Base-by-base conservation (phyloP, 257 asterid species). In the Solanum ossicruentum region DNA sequence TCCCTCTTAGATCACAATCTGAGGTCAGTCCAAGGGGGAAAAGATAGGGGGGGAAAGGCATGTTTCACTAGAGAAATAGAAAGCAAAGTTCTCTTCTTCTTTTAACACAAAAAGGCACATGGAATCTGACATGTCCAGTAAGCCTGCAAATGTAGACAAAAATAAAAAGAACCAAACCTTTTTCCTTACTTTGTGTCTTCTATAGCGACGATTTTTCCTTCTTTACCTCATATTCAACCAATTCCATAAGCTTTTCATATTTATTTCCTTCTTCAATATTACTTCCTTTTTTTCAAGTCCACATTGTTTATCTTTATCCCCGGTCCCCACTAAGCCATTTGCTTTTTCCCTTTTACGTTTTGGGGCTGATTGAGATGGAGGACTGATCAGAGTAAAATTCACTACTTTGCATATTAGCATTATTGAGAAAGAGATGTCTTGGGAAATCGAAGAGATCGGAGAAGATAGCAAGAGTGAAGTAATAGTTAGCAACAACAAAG, bases 401-500 rank as follows among this genome's bases (percentile, higher is more conserved):
- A 78, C 11, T 28, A 17, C 17, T 26, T 26, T 52, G 78, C 41
- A 54, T 78, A 79, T 8, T 32, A 77, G 26, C 65, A 10, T 60
- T 49, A 45, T 28, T 60, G 54, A 75, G 84, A 20, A 84, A 81
- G 84, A 89, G 3, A 79, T 85, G 75, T 91, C 97, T 10, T 92
- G 97, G 52, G 98, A 95, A 84, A 95, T 95, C 12, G 92, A 90
- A 12, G 97, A 95, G 92, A 85, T 95, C 43, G 91, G 60, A 17
- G 98, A 95, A 55, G 98, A 92, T n/a, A 90, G 88, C 54, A 82
- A 88, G 84, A 77, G 89, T 75, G 89, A 85, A 67, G 89, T 82
- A 36, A 89, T 83, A 36, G 84, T 52, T 16, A 57, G 36, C 10
- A 81, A 21, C 75, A 81, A 41, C 16, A 65, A 82, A 16, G 65